These are phyloP conservation scores for Amborella trichopoda DNA, from an alignment of 164 flowering plant genomes.

Conservation along the genomic window DNA sequence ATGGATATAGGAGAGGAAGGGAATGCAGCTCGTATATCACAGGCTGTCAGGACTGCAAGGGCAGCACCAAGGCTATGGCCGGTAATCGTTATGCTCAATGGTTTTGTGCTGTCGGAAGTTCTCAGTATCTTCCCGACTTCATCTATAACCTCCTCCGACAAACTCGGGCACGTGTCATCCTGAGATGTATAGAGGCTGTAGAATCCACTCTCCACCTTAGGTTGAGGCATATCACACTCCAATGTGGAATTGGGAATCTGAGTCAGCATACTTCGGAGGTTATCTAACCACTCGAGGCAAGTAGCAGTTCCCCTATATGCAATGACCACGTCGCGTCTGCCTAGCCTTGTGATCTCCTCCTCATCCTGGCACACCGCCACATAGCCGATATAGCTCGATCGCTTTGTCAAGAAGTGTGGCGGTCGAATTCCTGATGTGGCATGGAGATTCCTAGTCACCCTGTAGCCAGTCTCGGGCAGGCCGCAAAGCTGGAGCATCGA, in stretches of 20 bases:
- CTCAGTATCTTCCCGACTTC: slow-evolving; percentile 32
- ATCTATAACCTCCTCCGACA: slow-evolving; percentile 27
- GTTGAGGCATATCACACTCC: background rate
- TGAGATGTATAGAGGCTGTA: slow-evolving; percentile 51
- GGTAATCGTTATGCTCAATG: slow-evolving; percentile 52
- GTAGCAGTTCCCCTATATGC: slow-evolving; percentile 71
- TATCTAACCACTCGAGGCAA: slow-evolving; percentile 76
- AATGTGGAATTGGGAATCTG: slow-evolving; percentile 10
- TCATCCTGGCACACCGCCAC: slow-evolving; percentile 67
- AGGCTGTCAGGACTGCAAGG: slow-evolving; percentile 42
- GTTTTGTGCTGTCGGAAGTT: slow-evolving; percentile 33
- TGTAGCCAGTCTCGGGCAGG: slow-evolving; percentile 32
- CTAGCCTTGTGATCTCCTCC: slow-evolving; percentile 47
- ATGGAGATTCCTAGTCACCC: slow-evolving; percentile 28
- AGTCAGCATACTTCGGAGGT: slow-evolving; percentile 52
- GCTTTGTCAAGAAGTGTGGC: slow-evolving; percentile 40
- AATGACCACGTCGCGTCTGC: slow-evolving; percentile 70
- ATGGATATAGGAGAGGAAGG: slow-evolving; percentile 19
- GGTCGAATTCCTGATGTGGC: slow-evolving; percentile 50
- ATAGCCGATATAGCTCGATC: slow-evolving; percentile 75
- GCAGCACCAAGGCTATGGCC: slow-evolving; percentile 91
- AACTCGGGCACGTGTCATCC: slow-evolving; percentile 16
- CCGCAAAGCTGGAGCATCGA: slow-evolving; percentile 26
- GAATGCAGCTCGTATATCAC: slow-evolving; percentile 37
- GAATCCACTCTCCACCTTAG: slow-evolving; percentile 78